These are phyloP conservation scores for Citrullus mucosospermus DNA, from an alignment of 306 rosid species.

Conservation along the genomic window DNA sequence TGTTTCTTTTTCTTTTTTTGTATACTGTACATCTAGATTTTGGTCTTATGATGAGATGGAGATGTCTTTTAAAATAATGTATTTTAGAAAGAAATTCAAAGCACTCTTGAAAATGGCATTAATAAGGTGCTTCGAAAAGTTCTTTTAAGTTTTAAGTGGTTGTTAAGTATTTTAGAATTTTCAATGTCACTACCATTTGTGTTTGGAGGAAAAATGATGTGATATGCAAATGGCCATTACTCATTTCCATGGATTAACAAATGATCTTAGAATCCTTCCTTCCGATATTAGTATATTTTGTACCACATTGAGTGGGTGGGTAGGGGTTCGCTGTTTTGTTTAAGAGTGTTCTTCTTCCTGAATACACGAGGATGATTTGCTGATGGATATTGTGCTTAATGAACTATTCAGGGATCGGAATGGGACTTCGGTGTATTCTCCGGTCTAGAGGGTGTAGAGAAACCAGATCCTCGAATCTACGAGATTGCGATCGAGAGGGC, in stretches of 20 bases:
- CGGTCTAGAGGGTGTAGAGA: constrained; percentile 86
- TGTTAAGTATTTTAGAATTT: neutral
- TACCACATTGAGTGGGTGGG: neutral
- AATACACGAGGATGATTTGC: neutral
- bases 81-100: neutral
- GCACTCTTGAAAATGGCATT: neutral
- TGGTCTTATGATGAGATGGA: neutral
- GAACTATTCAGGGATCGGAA: constrained; percentile 64
- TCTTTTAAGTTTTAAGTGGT: neutral
- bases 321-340: neutral
- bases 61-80: neutral
- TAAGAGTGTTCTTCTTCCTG: neutral
- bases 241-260: neutral
- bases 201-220: neutral
- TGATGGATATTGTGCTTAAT: neutral
- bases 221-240: neutral
- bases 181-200: neutral
- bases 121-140: neutral
- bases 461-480: constrained; percentile 69
- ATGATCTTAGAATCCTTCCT: neutral
- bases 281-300: neutral
- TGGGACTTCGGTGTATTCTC: constrained; percentile 98
- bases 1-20: neutral
- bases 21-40: neutral
- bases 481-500: constrained; percentile 75